Evolutionary conservation across 805 yeast species (phyloP), one percentile per base, ranked within the genome.

Genomic region (Myxozyma mucilagina): DNA sequence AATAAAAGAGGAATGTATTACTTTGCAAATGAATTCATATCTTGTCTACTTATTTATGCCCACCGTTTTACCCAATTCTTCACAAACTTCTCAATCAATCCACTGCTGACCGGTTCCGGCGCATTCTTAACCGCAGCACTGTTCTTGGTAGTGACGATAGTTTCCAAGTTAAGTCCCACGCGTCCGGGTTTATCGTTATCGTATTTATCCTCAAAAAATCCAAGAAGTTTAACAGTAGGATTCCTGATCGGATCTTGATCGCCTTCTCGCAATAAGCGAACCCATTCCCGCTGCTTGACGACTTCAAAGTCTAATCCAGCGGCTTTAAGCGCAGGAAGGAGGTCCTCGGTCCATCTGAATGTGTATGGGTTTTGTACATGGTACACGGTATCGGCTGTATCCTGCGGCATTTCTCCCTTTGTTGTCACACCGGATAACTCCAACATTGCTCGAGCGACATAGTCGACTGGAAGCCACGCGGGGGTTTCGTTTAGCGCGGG

Each of bases 381-480:
- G 36, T 54, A 61, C 2, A 61, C 64, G 6, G 53, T 36, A 44
- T 55, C 55, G 13, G 50, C n/a, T 3, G 18, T 9, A 29, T 57
- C 61, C 9, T 48, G 34, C 18, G 59, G 56, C 13, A 48, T 10
- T 6, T 9, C 24, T 7, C 53, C 53, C 9, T 44, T 24, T 8
- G 16, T 47, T n/a, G 45, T 10, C 31, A 56, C 36, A 9, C 57
- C 57, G 3, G 57, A 39, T 11, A 61, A 14, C 45, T 61, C 64
- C 8, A 59, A 38, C 14, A 53, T n/a, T 8, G 63, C 43, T 13
- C 29, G 36, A 9, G 64, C 65, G 48, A 59, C 65, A 16, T 38
- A 32, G 44, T 61, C 65, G n/a, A 61, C 63, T 14, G 65, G 65
- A 18, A 59, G 29, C 65, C 65, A 61, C 3, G 52, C 34, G 4